Evolutionary conservation across 2,329 filamentous ascomycete species (phyloP), one percentile per base, ranked within the genome.

Genomic region (Cercospora janseana): DNA sequence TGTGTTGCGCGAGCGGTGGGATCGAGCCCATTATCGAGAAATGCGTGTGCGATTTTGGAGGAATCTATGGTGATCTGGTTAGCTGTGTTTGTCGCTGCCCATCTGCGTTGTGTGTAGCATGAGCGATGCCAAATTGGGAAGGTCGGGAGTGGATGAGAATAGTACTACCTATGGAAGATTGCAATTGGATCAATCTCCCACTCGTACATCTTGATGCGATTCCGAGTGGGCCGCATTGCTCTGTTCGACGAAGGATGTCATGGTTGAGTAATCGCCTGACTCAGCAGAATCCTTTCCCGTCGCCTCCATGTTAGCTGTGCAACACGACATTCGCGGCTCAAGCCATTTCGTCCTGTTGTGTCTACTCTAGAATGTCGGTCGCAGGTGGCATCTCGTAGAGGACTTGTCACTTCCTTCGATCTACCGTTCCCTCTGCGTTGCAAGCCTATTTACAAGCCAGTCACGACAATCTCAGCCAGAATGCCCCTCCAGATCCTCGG

Each of bases 401-500:
- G 26, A 12, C 26, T 27, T 27, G 6, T 27, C 26, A 6, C 6
- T 12, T 6, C 6, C 26, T 27, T 27, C 12, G 26, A 12, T 12
- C 6, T 27, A 37, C 34, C n/a, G n/a, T n/a, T n/a, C n/a, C n/a
- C n/a, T 37, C 16, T 37, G 34, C 34, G 6, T 15, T 37, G n/a
- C n/a, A n/a, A n/a, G n/a, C n/a, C n/a, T n/a, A n/a, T n/a, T n/a
- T n/a, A n/a, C n/a, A n/a, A n/a, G n/a, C n/a, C n/a, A n/a, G n/a
- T n/a, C n/a, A n/a, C n/a, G n/a, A n/a, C n/a, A n/a, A 4, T 7
- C 13, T 6, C 16, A 16, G 15, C 16, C 26, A 61, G 48, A 16
- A 83, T 84, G 80, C 75, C 80, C 45, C 72, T 85, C 51, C 83
- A 80, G 0, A 70, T 85, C 27, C 75, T 85, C 23, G 75, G 78